These are phyloP conservation scores for Arbutus unedo DNA, from an alignment of 148 eudicot genomes.

Conservation along the genomic window DNA sequence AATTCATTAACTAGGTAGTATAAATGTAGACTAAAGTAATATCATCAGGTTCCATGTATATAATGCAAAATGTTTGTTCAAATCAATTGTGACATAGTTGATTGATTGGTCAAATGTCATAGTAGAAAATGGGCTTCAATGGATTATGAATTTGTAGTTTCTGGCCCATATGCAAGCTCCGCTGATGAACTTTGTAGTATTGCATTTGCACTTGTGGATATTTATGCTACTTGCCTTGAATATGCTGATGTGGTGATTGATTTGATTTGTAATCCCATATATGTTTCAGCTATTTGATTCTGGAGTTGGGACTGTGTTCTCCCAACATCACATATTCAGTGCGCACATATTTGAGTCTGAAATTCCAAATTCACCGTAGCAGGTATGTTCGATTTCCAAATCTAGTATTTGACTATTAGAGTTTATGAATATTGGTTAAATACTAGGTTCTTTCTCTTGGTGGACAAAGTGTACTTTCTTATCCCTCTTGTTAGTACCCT, in stretches of 20 bases:
- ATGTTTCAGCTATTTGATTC: constrained; percentile 72
- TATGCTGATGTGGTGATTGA: background rate
- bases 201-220: background rate
- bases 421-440: background rate
- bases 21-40: background rate
- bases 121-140: background rate
- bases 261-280: background rate
- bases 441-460: background rate
- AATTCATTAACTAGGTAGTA: constrained; percentile 5
- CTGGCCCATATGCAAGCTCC: background rate
- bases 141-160: background rate
- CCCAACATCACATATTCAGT: constrained; percentile 90
- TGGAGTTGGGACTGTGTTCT: constrained; percentile 77
- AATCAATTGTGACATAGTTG: background rate
- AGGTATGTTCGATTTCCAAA: constrained; percentile 44
- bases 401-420: background rate
- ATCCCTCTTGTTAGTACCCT: background rate
- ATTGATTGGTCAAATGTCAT: background rate
- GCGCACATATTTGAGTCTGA: constrained; percentile 88
- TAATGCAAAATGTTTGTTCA: background rate
- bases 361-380: constrained; percentile 95
- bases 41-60: background rate
- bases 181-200: background rate
- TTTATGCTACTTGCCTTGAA: background rate
- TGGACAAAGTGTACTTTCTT: background rate